These are phyloP conservation scores for Mercurialis annua DNA, from an alignment of 345 rosid species.

Conservation along the genomic window DNA sequence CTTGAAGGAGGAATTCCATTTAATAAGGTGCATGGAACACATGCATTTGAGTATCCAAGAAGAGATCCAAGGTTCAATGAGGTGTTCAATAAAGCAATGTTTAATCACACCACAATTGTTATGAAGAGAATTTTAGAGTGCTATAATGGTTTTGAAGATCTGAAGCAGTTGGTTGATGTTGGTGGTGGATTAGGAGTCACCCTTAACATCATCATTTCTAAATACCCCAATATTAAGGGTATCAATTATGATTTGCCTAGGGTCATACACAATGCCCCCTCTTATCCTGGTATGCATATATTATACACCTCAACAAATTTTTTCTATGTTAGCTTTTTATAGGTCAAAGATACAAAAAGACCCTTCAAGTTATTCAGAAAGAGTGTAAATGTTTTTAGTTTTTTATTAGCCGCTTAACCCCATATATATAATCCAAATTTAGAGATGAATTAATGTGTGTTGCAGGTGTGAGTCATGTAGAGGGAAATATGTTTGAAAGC, in stretches of 20 bases:
- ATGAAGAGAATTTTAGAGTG: not conserved
- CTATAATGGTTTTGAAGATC: not conserved
- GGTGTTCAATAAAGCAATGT: not conserved
- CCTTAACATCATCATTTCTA: not conserved
- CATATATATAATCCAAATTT: no score
- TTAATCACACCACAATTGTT: not conserved
- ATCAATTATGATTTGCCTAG: not conserved
- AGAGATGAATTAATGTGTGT: no score
- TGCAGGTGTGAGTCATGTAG: slow-evolving; percentile 35
- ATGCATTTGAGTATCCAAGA: not conserved
- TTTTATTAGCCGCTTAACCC: no score
- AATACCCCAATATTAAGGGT: slow-evolving; percentile 3
- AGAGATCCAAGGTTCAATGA: not conserved
- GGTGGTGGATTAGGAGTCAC: not conserved
- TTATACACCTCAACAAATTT: no score
- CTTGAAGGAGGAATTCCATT: slow-evolving; percentile 11
- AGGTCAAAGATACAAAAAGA: no score
- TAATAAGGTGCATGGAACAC: slow-evolving; percentile 2
- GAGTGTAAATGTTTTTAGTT: no score
- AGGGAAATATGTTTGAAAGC: slow-evolving; percentile 36
- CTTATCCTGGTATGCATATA: not conserved
- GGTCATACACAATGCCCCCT: not conserved
- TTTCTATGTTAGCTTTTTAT: no score
- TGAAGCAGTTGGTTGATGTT: not conserved
- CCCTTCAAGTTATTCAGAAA: no score